These are phyloP conservation scores for Blakeslea trispora DNA, from an alignment of 371 early-diverging fungal genomes.

Conservation along the genomic window DNA sequence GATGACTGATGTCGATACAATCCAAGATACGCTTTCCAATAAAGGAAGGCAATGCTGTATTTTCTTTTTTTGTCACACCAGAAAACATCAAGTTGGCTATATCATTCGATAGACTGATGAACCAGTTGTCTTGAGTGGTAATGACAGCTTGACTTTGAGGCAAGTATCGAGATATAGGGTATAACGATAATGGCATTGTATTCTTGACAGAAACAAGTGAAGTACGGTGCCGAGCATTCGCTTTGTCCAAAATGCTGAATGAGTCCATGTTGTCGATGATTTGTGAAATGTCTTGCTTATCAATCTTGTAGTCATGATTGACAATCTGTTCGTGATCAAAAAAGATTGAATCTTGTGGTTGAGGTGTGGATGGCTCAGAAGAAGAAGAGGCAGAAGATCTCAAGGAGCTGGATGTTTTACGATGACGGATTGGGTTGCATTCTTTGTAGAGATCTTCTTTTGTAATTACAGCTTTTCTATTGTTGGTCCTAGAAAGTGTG, in stretches of 20 bases:
- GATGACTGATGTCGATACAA: constrained; percentile 54
- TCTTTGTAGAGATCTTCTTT: too few relatives aligned
- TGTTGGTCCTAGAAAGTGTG: too few relatives aligned
- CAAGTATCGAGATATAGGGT: constrained; percentile 43
- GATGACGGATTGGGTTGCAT: too few relatives aligned
- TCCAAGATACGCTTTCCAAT: constrained; percentile 54
- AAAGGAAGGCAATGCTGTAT: constrained; percentile 18
- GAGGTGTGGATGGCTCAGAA: not conserved
- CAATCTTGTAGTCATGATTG: not conserved
- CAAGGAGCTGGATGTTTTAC: not conserved
- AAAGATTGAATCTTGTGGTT: not conserved
- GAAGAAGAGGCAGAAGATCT: not conserved
- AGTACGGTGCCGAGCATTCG: constrained; percentile 3
- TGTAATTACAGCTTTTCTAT: too few relatives aligned
- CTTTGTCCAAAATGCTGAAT: constrained; percentile 7
- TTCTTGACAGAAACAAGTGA: constrained; percentile 2
- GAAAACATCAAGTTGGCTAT: constrained; percentile 55
- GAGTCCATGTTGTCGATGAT: constrained; percentile 3
- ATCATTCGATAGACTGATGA: constrained; percentile 62
- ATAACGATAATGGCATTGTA: constrained; percentile 8
- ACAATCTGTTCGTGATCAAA: not conserved
- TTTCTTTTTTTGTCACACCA: constrained; percentile 15
- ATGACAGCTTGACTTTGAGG: constrained; percentile 69
- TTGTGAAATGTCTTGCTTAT: constrained; percentile 2
- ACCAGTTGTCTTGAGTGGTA: constrained; percentile 60